A percentile compares a stretch with the other conserved stretches of the same genome.
Conservation (phyloP, 257 asterid species). For the Lycium ferocissimum region DNA sequence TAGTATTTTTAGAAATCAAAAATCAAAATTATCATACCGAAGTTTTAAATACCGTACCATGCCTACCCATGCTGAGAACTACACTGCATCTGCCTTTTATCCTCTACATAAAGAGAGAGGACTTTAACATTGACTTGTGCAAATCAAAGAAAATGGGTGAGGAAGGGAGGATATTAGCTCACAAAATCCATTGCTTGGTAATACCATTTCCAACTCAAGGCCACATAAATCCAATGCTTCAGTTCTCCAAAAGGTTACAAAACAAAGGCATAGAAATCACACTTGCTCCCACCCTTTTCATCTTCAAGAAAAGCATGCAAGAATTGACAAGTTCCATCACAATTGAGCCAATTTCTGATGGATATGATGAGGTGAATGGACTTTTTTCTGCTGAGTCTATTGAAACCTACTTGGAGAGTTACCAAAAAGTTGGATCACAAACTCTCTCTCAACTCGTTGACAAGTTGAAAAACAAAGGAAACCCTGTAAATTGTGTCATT, state of each 20-base stretch:
- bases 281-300: conserved; percentile 36
- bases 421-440: conserved; percentile 37
- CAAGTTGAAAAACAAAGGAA: conserved; percentile 39
- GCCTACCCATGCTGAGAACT: no score
- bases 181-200: conserved; percentile 41
- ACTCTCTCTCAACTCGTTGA: conserved; percentile 39
- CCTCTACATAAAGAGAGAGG: not conserved
- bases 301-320: conserved; percentile 37
- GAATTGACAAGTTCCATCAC: conserved; percentile 33
- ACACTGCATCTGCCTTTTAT: no score
- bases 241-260: conserved; percentile 51
- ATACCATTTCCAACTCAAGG: conserved; percentile 54
- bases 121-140: no score
- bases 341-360: conserved; percentile 49
- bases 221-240: conserved; percentile 59
- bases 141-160: not conserved
- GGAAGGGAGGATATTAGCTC: not conserved
- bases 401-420: conserved; percentile 24
- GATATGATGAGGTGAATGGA: conserved; percentile 44
- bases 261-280: conserved; percentile 42
- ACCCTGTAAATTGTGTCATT: conserved; percentile 44
- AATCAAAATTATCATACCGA: no score
- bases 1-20: no score
- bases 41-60: no score
- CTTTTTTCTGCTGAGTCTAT: conserved; percentile 18